Conservation (phyloP, 75 land plant genomes). For the Pseudotsuga menziesii region DNA sequence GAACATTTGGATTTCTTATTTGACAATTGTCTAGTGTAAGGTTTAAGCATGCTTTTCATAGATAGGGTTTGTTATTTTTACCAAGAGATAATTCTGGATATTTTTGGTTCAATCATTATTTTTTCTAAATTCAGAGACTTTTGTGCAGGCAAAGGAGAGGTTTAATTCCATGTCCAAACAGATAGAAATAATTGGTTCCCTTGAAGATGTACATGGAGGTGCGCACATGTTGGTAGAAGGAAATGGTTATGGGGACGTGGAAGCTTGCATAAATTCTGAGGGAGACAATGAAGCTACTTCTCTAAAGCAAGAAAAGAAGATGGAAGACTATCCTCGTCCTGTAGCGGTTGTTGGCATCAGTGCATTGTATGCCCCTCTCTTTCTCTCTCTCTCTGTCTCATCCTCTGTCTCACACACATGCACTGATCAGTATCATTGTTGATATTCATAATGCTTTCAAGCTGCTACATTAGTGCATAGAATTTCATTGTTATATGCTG, state of each 20-base stretch:
- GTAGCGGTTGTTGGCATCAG: conserved; percentile 82
- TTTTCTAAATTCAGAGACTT: conserved; percentile 1
- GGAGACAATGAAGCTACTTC: background rate
- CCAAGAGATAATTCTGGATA: too few species aligned
- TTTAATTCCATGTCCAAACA: conserved; percentile 47
- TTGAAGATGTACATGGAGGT: background rate
- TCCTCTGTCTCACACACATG: too few species aligned
- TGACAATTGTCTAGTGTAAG: background rate
- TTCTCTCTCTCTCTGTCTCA: background rate
- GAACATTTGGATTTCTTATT: background rate
- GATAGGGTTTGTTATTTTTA: background rate
- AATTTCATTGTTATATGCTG: too few species aligned
- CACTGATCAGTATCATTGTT: too few species aligned
- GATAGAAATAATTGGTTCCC: conserved; percentile 42
- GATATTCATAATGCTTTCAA: too few species aligned
- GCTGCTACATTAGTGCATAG: too few species aligned
- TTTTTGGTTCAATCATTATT: background rate
- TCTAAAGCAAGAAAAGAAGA: conserved; percentile 32
- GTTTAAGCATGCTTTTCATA: background rate
- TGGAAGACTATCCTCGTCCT: conserved; percentile 77
- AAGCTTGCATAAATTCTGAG: background rate
- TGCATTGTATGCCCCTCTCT: conserved; percentile 56
- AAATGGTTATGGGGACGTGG: background rate
- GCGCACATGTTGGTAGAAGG: conserved; percentile 8
- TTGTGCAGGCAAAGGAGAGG: conserved; percentile 61